Percentiles rank a stretch among this genome's conserved stretches.
Conservation (phyloP, 1,284 basidiomycete species). For the Cronartium quercuum region DNA sequence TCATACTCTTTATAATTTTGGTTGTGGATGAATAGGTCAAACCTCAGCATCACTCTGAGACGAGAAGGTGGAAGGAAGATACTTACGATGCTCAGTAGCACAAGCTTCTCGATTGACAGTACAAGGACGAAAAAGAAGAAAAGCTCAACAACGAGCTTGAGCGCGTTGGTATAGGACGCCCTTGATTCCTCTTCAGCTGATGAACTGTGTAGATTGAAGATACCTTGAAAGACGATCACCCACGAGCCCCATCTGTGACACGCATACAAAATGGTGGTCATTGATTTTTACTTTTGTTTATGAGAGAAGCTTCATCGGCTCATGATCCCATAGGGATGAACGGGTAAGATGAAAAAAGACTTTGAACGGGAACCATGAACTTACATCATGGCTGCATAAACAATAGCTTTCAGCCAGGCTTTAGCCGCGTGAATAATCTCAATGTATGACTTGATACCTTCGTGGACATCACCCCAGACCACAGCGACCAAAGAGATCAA, state of each 20-base stretch:
- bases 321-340: slow-evolving; percentile 61
- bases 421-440: slow-evolving; percentile 62
- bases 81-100: slow-evolving; percentile 28
- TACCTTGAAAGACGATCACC: slow-evolving; percentile 22
- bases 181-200: background rate
- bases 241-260: slow-evolving; percentile 30
- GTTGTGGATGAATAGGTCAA: slow-evolving; percentile 54
- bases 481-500: slow-evolving; percentile 55
- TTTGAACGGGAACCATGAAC: slow-evolving; percentile 60
- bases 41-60: slow-evolving; percentile 61
- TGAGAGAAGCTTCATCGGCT: slow-evolving; percentile 51
- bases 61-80: slow-evolving; percentile 50
- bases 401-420: slow-evolving; percentile 53
- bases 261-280: slow-evolving; percentile 28
- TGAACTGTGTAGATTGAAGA: slow-evolving; percentile 6
- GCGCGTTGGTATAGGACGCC: slow-evolving; percentile 14
- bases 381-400: slow-evolving; percentile 34
- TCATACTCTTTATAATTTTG: background rate
- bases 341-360: slow-evolving; percentile 65
- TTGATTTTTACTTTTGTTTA: slow-evolving; percentile 43
- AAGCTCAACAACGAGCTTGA: slow-evolving; percentile 5
- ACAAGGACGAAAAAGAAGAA: slow-evolving; percentile 22
- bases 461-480: slow-evolving; percentile 67
- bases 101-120: slow-evolving; percentile 29
- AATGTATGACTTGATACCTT: slow-evolving; percentile 59